A percentile compares a stretch with the other conserved stretches of the same genome.
These are phyloP conservation scores for Boletus fagicola DNA, from an alignment of 768 basidiomycete genomes.

Conservation along the genomic window DNA sequence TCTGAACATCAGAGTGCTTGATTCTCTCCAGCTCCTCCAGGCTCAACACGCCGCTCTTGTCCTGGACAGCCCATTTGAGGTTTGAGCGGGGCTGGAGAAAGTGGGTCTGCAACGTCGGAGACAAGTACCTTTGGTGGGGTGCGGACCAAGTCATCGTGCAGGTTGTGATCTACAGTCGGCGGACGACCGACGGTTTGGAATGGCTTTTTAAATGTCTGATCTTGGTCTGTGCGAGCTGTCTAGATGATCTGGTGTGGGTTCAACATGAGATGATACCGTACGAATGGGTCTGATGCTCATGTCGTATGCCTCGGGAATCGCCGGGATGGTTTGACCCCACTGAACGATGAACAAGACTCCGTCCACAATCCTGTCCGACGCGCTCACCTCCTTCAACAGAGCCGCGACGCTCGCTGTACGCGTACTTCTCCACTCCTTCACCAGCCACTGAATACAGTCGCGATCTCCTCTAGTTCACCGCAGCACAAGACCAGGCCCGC, in stretches of 20 bases:
- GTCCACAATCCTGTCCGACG: conserved; percentile 40
- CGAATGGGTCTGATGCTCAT: conserved; percentile 2
- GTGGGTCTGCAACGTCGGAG: no score
- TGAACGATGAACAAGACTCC: conserved; percentile 34
- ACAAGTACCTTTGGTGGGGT: no score
- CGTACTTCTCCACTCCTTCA: neutral
- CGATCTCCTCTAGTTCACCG: conserved; percentile 42
- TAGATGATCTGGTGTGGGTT: neutral
- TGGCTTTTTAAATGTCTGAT: conserved; percentile 28
- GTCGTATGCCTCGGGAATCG: conserved; percentile 16
- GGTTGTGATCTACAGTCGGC: neutral
- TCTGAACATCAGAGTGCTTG: conserved; percentile 19
- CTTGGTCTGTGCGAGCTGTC: no score
- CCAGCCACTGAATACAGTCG: conserved; percentile 1
- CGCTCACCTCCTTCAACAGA: conserved; percentile 41
- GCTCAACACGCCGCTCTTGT: conserved; percentile 11
- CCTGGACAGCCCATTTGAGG: neutral
- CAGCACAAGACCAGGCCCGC: conserved; percentile 55
- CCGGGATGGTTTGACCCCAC: conserved; percentile 24
- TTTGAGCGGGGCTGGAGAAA: neutral
- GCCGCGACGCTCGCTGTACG: conserved; percentile 42
- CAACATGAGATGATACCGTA: no score
- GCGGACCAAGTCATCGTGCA: no score
- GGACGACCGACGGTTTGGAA: conserved; percentile 18
- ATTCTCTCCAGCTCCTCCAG: conserved; percentile 14